phyloP scores from a whole-genome alignment of 306 rosid genomes.

The Cucumis cinereus region DNA sequence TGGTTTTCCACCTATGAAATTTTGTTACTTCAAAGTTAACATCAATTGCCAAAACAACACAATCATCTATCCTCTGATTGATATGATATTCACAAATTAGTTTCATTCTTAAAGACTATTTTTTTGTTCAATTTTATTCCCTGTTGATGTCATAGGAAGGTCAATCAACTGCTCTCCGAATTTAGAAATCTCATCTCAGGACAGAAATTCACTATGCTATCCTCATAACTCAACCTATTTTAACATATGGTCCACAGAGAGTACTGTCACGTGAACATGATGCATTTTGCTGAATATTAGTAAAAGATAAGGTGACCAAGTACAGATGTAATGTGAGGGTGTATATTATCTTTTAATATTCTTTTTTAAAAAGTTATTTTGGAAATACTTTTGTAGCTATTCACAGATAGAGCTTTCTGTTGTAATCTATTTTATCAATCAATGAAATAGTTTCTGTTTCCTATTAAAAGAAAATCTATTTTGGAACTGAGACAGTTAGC shows the following conservation, averaged over 20 bases:
- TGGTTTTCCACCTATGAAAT: slow-evolving; percentile 40
- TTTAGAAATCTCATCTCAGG: not conserved
- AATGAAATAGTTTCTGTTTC: not conserved
- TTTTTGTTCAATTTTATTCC: not conserved
- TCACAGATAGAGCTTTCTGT: not conserved
- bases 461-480: not conserved
- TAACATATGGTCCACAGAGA: not conserved
- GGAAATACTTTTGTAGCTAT: not conserved
- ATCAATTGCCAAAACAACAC: not conserved
- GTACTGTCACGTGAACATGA: not conserved
- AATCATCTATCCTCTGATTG: not conserved
- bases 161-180: not conserved
- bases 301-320: slow-evolving; percentile 1
- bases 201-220: not conserved
- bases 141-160: not conserved
- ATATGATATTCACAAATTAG: not conserved
- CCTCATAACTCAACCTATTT: not conserved
- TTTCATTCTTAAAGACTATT: not conserved
- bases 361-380: not conserved
- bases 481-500: not conserved
- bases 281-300: not conserved
- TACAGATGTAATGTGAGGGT: not conserved
- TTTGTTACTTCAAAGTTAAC: not conserved
- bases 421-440: not conserved
- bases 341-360: not conserved